Base-by-base conservation (phyloP, 495 filamentous ascomycete genomes). In the Sporormia fimetaria region DNA sequence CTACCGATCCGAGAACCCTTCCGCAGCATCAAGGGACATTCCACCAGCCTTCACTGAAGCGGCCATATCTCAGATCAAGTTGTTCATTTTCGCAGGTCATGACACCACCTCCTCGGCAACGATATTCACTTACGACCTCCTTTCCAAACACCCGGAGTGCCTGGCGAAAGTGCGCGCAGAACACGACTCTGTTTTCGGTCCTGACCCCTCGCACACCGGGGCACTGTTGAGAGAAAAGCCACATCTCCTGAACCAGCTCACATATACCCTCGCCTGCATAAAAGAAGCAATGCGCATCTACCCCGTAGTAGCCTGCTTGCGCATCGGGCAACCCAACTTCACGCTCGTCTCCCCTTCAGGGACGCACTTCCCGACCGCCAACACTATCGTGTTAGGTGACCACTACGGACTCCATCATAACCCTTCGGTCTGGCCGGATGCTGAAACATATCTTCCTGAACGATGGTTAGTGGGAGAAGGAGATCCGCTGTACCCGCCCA, bases 51-150 rank as follows among this genome's bases (percentile, higher is more conserved):
- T 42, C 39, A 14, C 11, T 7, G 12, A 36, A 15, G 20, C 8
- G 12, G 39, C 34, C 15, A 38, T 2, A 11, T 2, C 24, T 18
- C 48, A 47, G 10, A 1, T 51, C 3, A 17, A 26, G 0, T 10
- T 62, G 0, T 70, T 71, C 48, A 48, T 71, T 12, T 63, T 66
- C 21, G 67, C 64, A 3, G 68, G 68, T 17, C 65, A 70, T 44
- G 69, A 73, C 52, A 69, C 67, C 4, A 71, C 68, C 3, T 46
- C 51, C 29, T 62, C 58, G 35, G 44, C 61, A 0, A 41, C 69
- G 4, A 33, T 44, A 0, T 70, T 63, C 58, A 44, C 49, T 6
- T 63, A 64, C 32, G 61, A 72, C 48, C 58, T 70, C 23, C 64
- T 78, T 3, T 57, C 59, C 0, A 55, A 58, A 6, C 47, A 70